Evolutionary conservation across 2,329 filamentous ascomycete species (phyloP).

Genomic region (Colletotrichum tabaci): DNA sequence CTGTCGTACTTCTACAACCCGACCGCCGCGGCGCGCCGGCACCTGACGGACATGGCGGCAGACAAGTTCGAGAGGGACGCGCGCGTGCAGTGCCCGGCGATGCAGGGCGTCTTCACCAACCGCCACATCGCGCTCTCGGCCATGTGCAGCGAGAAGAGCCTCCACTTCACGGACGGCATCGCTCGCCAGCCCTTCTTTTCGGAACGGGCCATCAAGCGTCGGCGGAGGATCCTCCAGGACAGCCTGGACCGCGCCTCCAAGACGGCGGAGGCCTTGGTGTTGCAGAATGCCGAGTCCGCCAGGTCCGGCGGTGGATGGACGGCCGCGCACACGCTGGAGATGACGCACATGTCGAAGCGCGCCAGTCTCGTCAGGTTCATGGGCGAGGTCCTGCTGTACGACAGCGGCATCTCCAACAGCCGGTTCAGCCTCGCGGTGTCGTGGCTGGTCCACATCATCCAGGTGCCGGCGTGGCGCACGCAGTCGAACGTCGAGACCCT

Average conservation of each 20-base stretch:
- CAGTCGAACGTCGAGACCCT: background rate
- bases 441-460: constrained; percentile 18
- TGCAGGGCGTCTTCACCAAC: constrained; percentile 5
- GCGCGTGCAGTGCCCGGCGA: constrained; percentile 2
- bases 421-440: constrained; percentile 17
- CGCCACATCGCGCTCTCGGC: constrained; percentile 14
- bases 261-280: background rate
- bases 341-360: constrained; percentile 1
- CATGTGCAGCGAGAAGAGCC: constrained; percentile 14
- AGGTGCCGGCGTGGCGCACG: constrained; percentile 18
- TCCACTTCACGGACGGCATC: constrained; percentile 32
- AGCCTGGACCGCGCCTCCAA: background rate
- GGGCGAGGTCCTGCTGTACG: constrained; percentile 28
- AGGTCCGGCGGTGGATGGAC: constrained; percentile 6
- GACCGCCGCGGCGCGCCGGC: constrained; percentile 30
- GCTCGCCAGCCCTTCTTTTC: constrained; percentile 33
- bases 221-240: constrained; percentile 19
- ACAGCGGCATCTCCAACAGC: constrained; percentile 30
- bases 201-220: constrained; percentile 1
- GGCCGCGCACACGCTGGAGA: constrained; percentile 23
- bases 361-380: constrained; percentile 26
- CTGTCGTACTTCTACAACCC: constrained; percentile 39
- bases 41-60: constrained; percentile 24
- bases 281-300: constrained; percentile 9
- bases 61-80: constrained; percentile 3